These are phyloP conservation scores for Kazachstania kunashirensis DNA, from an alignment of 805 yeast species.

Conservation along the genomic window DNA sequence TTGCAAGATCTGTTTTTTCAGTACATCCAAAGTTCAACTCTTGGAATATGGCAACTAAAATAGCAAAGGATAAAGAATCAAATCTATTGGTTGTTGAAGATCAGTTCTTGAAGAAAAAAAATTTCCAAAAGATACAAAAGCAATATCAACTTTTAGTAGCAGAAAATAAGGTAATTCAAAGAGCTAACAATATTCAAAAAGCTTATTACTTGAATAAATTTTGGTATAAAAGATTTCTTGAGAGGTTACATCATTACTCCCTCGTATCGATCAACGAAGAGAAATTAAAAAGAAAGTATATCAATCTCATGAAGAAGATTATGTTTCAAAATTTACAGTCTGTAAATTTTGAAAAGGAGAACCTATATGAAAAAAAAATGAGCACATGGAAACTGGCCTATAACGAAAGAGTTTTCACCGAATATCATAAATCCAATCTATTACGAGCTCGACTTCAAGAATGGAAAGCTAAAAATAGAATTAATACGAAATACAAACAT, in stretches of 20 bases:
- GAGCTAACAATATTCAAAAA: constrained; percentile 6
- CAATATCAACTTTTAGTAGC: constrained; percentile 6
- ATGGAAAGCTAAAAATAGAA: neutral
- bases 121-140: constrained; percentile 5
- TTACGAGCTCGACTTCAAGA: neutral
- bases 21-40: constrained; percentile 4
- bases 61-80: neutral
- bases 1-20: constrained; percentile 4
- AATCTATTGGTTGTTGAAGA: constrained; percentile 6
- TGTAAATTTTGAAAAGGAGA: neutral
- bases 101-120: constrained; percentile 7
- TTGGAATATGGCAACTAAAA: neutral
- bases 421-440: neutral
- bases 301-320: constrained; percentile 7
- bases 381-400: constrained; percentile 8
- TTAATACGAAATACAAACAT: neutral
- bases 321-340: constrained; percentile 6
- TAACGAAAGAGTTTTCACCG: neutral
- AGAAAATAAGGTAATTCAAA: constrained; percentile 7
- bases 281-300: constrained; percentile 2
- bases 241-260: constrained; percentile 10
- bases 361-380: neutral
- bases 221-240: constrained; percentile 18
- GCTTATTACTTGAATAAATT: constrained; percentile 10
- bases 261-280: constrained; percentile 7